Base-by-base conservation (phyloP, 331 rosid species). In the Prunus yedoensis region DNA sequence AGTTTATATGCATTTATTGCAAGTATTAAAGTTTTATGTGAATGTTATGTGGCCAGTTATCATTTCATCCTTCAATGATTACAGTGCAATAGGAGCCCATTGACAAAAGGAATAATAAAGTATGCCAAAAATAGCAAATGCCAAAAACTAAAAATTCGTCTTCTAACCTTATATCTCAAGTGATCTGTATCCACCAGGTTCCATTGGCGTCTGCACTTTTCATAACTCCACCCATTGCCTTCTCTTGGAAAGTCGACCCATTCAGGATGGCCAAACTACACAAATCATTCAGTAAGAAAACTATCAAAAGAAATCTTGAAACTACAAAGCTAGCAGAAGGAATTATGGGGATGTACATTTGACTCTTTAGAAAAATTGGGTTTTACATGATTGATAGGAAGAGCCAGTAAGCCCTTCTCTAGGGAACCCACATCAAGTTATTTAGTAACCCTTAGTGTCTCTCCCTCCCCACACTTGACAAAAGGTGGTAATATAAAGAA, bases 161-260 rank as follows among this genome's bases (percentile, higher is more conserved):
- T 28, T 18, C 63, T 10, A 71, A 93, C 99, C 96, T 87, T 88
- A 78, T 91, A 94, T 89, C 97, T 87, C 86, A 94, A 77, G 83
- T 94, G 97, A 52, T 92, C 91, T 50, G 96, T 77, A 65, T 94
- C 97, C 73, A 83, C 85, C 85, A 94, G 83, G 85, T 90, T 77
- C 99, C 99, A 94, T 69, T 94, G 97, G 70, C 99, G 96, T 81
- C 95, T 85, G 85, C 97, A 94, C 84, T 85, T 91, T 61, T 94
- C 97, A 79, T 94, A 94, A 78, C 96, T 94, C 99, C 99, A 94
- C 50, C 49, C 97, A 82, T 94, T 94, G 82, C 97, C 99, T 79
- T 94, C 99, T 91, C 99, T 89, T 70, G 99, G 99, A 83, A 94
- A 94, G 85, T 94, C 99, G 43, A 94, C 86, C 99, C 99, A 94